Conservation (phyloP, 108 stramenopile species). For the Nitzschia inconspicua region DNA sequence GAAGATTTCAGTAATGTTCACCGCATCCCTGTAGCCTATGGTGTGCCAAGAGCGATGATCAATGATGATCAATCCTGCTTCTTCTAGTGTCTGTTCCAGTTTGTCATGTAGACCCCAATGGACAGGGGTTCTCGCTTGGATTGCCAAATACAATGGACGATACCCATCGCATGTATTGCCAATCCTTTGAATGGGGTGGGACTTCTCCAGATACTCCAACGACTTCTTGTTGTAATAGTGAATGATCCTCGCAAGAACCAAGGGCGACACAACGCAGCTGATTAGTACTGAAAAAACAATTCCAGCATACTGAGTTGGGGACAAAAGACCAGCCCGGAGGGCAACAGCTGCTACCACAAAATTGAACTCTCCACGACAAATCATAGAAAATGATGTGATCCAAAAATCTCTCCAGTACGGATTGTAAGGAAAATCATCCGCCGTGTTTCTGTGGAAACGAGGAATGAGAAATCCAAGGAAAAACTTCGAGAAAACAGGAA, state of each 20-base stretch:
- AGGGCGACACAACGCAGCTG: slow-evolving; percentile 34
- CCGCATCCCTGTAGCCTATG: slow-evolving; percentile 11
- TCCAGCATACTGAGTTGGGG: slow-evolving; percentile 35
- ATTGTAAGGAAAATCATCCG: slow-evolving; percentile 19
- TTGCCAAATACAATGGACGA: slow-evolving; percentile 31
- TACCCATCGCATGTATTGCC: slow-evolving; percentile 20
- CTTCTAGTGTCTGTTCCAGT: slow-evolving; percentile 22
- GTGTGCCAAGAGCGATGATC: slow-evolving; percentile 36
- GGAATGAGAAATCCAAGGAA: slow-evolving; percentile 11
- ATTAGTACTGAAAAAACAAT: slow-evolving; percentile 41
- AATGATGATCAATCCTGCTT: slow-evolving; percentile 33
- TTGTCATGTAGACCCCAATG: slow-evolving; percentile 37
- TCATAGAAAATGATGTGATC: slow-evolving; percentile 39
- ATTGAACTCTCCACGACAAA: slow-evolving; percentile 43
- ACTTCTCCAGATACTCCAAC: slow-evolving; percentile 15
- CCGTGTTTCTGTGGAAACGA: slow-evolving; percentile 1
- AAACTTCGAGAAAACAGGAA: slow-evolving; percentile 13
- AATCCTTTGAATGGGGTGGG: slow-evolving; percentile 17
- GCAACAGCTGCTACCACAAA: slow-evolving; percentile 50
- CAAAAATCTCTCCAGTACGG: slow-evolving; percentile 26
- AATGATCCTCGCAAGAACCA: slow-evolving; percentile 27
- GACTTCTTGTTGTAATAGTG: slow-evolving; percentile 43
- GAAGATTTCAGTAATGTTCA: slow-evolving; percentile 23
- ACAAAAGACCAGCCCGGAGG: slow-evolving; percentile 31
- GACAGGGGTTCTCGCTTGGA: slow-evolving; percentile 28